Percentiles rank a stretch among this genome's conserved stretches.
Conservation (phyloP, 257 asterid species). For the Nicotiana paniculata region DNA sequence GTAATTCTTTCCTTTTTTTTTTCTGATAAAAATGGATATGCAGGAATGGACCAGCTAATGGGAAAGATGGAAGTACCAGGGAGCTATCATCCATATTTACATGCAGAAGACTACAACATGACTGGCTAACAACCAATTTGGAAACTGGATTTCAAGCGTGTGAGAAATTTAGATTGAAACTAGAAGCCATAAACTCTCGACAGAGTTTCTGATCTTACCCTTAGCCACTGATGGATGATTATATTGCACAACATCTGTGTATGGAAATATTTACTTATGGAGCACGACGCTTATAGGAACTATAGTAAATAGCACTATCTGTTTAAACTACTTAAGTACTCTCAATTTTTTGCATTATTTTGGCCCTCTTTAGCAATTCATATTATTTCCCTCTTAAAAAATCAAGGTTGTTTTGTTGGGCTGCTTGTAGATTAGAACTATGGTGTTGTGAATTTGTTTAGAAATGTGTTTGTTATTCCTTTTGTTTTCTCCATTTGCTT, state of each 20-base stretch:
- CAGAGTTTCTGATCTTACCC: background rate
- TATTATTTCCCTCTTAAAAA: background rate
- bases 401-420: background rate
- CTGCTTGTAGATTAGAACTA: background rate
- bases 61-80: slow-evolving; percentile 51
- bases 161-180: background rate
- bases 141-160: background rate
- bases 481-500: background rate
- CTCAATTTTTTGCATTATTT: background rate
- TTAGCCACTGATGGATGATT: background rate
- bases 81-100: slow-evolving; percentile 42
- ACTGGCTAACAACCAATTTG: slow-evolving; percentile 23
- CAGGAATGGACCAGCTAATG: slow-evolving; percentile 47
- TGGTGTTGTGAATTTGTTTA: background rate
- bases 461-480: background rate
- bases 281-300: background rate
- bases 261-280: background rate
- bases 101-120: slow-evolving; percentile 46
- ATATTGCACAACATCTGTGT: background rate
- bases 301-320: background rate
- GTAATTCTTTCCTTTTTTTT: background rate
- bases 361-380: background rate
- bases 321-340: background rate
- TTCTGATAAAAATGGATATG: slow-evolving; percentile 1
- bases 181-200: background rate